Conservation (phyloP, 1,284 basidiomycete genomes). For the Kalmanozyma brasiliensis region DNA sequence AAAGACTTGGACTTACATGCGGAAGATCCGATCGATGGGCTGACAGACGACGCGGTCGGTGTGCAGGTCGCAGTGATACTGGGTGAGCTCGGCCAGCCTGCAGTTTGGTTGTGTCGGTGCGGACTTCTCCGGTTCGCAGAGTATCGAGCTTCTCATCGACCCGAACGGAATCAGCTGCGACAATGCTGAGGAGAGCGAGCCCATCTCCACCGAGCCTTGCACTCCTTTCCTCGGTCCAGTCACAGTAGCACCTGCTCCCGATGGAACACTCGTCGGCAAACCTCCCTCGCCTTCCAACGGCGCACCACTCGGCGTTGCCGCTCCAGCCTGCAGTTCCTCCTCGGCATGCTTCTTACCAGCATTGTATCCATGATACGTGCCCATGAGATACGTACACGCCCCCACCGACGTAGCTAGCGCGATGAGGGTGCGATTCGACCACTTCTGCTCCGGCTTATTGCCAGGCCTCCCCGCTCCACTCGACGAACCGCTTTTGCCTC, state of each 20-base stretch:
- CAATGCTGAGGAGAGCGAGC: background rate
- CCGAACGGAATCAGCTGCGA: constrained; percentile 7
- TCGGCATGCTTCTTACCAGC: constrained; percentile 26
- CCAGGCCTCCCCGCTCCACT: constrained; percentile 9
- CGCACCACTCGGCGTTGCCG: no score
- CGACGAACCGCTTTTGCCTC: constrained; percentile 5
- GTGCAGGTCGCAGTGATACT: constrained; percentile 53
- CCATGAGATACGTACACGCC: constrained; percentile 37
- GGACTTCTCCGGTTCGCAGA: constrained; percentile 14
- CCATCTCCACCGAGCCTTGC: background rate
- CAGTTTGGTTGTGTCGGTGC: constrained; percentile 11
- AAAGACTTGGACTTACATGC: constrained; percentile 32
- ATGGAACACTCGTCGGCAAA: no score
- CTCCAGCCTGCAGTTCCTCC: constrained; percentile 5
- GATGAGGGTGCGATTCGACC: constrained; percentile 49
- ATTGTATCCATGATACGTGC: constrained; percentile 43
- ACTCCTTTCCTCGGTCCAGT: background rate
- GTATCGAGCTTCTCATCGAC: background rate
- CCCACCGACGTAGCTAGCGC: constrained; percentile 44
- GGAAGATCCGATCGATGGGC: constrained; percentile 57
- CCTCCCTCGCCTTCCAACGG: no score
- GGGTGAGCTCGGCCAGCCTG: constrained; percentile 46
- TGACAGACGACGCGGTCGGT: constrained; percentile 47
- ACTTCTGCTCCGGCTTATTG: constrained; percentile 35
- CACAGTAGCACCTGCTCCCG: background rate